phyloP scores from a whole-genome alignment of 257 asterid genomes.

The Solanum lignicaule region DNA sequence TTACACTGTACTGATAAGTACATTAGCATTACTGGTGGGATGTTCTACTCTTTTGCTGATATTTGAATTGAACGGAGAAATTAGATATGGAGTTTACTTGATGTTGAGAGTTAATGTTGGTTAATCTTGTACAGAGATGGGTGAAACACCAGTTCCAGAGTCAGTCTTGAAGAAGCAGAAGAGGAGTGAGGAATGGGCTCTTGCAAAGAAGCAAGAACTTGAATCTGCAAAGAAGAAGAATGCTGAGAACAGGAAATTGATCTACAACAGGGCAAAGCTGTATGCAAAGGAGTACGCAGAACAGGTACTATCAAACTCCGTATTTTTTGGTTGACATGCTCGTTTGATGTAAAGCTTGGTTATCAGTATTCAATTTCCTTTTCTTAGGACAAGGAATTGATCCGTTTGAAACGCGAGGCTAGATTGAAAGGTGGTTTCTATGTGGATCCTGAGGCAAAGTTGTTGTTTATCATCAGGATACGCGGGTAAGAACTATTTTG shows the following conservation, averaged over 20 bases:
- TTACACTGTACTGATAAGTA: too few relatives aligned
- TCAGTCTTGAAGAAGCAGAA: conserved; percentile 50
- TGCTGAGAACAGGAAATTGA: conserved; percentile 29
- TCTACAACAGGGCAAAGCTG: conserved; percentile 32
- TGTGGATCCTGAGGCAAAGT: conserved; percentile 46
- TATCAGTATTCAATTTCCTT: not conserved
- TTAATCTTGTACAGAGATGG: conserved; percentile 17
- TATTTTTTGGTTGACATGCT: not conserved
- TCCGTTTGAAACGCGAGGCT: conserved; percentile 48
- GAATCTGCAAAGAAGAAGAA: conserved; percentile 34
- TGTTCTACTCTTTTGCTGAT: not conserved
- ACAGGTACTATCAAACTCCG: conserved; percentile 12
- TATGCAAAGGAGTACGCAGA: conserved; percentile 33
- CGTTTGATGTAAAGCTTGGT: not conserved
- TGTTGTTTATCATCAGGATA: conserved; percentile 42
- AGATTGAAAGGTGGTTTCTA: conserved; percentile 58
- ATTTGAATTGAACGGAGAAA: not conserved
- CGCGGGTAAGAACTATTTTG: conserved; percentile 27
- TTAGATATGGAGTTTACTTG: not conserved
- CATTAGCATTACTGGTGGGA: too few relatives aligned
- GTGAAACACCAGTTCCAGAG: conserved; percentile 39
- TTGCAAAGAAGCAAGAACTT: conserved; percentile 23
- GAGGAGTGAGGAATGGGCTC: conserved; percentile 49
- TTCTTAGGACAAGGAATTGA: conserved; percentile 38
- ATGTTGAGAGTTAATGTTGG: not conserved